Percentiles rank a stretch among this genome's conserved stretches.
Evolutionary conservation across 495 filamentous ascomycete species (phyloP).

Genomic region (Talaromyces proteolyticus): DNA sequence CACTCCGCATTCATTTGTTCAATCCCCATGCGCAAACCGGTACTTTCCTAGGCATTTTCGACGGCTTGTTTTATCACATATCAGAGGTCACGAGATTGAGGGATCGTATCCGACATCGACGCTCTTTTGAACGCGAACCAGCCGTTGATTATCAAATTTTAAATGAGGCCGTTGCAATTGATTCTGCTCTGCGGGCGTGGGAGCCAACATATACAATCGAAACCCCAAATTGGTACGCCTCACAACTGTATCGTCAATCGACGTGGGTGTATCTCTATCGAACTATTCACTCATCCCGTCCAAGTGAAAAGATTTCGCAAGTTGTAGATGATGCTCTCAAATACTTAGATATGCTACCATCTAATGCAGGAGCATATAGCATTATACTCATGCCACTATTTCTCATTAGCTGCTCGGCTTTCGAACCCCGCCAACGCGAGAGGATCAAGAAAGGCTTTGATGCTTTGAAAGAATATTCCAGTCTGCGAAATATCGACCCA

Average conservation of each 20-base stretch:
- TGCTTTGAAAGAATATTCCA: constrained; percentile 68
- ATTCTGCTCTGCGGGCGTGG: constrained; percentile 74
- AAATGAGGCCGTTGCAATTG: constrained; percentile 69
- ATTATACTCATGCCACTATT: constrained; percentile 83
- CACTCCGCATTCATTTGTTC: constrained; percentile 58
- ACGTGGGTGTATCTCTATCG: constrained; percentile 88
- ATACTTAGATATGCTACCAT: constrained; percentile 56
- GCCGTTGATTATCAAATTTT: constrained; percentile 70
- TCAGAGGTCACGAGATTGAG: constrained; percentile 75
- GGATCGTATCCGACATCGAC: constrained; percentile 66
- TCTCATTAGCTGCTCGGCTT: constrained; percentile 81
- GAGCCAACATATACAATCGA: constrained; percentile 62
- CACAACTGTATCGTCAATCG: constrained; percentile 80
- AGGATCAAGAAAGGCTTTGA: constrained; percentile 64
- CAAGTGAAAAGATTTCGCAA: constrained; percentile 59
- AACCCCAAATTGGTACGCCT: constrained; percentile 68
- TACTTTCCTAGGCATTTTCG: constrained; percentile 76
- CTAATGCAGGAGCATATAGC: constrained; percentile 61
- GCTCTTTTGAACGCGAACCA: constrained; percentile 55
- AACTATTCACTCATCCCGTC: constrained; percentile 70
- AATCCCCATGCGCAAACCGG: constrained; percentile 67
- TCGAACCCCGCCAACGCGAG: constrained; percentile 61
- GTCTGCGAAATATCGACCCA: constrained; percentile 74
- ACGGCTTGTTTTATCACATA: constrained; percentile 77
- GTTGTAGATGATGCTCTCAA: constrained; percentile 75